phyloP scores from a whole-genome alignment of 2,329 filamentous ascomycete genomes.

The Trichoderma semiorbis region DNA sequence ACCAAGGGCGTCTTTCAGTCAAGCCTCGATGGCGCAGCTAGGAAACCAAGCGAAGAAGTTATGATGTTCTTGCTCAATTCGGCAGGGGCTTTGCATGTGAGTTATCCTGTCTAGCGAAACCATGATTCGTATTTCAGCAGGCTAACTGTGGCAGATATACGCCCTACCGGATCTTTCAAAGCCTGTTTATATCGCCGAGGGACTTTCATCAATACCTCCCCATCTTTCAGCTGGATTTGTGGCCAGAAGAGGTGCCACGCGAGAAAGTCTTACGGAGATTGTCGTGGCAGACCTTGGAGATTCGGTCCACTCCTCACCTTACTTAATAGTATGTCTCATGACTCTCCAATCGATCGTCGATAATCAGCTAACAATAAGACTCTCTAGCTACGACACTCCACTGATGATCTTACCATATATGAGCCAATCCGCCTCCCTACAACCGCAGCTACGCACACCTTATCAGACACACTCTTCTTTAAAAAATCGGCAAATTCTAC shows the following conservation, averaged over 20 bases:
- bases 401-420: slow-evolving; percentile 83
- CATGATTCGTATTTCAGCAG: not conserved
- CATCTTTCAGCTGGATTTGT: slow-evolving; percentile 69
- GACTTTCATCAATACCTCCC: slow-evolving; percentile 73
- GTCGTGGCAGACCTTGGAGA: slow-evolving; percentile 84
- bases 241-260: slow-evolving; percentile 64
- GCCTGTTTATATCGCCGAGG: slow-evolving; percentile 71
- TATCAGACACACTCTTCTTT: slow-evolving; percentile 64
- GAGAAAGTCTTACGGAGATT: slow-evolving; percentile 74
- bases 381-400: slow-evolving; percentile 66
- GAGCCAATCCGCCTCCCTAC: slow-evolving; percentile 63
- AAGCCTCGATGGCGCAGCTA: slow-evolving; percentile 36
- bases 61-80: slow-evolving; percentile 75
- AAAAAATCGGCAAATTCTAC: slow-evolving; percentile 68
- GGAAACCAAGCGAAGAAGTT: slow-evolving; percentile 47
- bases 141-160: slow-evolving; percentile 57
- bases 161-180: slow-evolving; percentile 68
- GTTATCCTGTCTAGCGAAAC: slow-evolving; percentile 29
- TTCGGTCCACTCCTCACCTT: slow-evolving; percentile 63
- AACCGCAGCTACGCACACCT: slow-evolving; percentile 35
- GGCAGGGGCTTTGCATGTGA: slow-evolving; percentile 70
- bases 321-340: slow-evolving; percentile 66
- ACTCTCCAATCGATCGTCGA: not conserved
- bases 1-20: slow-evolving; percentile 52
- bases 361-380: not conserved